A percentile compares a stretch with the other conserved stretches of the same genome.
phyloP scores from a whole-genome alignment of 768 basidiomycete species.

The Coprinellus aureogranulatus region DNA sequence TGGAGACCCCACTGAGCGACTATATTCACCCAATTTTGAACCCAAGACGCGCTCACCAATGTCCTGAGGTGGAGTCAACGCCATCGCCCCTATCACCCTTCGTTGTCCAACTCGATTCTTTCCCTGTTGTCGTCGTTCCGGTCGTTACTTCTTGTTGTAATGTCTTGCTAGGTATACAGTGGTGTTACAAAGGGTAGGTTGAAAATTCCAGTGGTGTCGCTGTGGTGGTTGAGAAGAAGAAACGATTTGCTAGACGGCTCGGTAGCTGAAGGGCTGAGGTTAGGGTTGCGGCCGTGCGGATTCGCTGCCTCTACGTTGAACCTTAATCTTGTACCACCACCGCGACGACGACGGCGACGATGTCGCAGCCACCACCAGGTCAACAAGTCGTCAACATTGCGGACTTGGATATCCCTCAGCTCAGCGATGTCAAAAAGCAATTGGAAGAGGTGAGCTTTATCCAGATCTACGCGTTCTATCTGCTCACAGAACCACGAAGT shows the following conservation, averaged over 20 bases:
- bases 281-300: no score
- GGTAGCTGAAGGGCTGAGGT: no score
- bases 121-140: no score
- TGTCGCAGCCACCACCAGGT: conserved; percentile 20
- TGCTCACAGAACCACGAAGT: no score
- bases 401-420: conserved; percentile 83
- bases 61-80: conserved; percentile 5
- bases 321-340: conserved; percentile 6
- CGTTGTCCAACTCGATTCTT: background rate
- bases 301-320: background rate
- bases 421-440: conserved; percentile 86
- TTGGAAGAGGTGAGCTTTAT: conserved; percentile 73
- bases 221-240: no score
- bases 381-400: conserved; percentile 70
- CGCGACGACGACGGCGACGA: no score
- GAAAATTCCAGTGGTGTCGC: no score
- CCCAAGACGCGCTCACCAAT: conserved; percentile 6
- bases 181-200: no score
- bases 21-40: background rate
- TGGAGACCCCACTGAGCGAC: background rate
- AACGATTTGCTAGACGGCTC: no score
- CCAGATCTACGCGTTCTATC: background rate
- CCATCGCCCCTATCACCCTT: background rate
- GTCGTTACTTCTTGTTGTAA: background rate
- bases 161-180: no score